Evolutionary conservation across 371 early-diverging fungal species (phyloP), one percentile per base, ranked within the genome.

Genomic region (Mortierella sp.): DNA sequence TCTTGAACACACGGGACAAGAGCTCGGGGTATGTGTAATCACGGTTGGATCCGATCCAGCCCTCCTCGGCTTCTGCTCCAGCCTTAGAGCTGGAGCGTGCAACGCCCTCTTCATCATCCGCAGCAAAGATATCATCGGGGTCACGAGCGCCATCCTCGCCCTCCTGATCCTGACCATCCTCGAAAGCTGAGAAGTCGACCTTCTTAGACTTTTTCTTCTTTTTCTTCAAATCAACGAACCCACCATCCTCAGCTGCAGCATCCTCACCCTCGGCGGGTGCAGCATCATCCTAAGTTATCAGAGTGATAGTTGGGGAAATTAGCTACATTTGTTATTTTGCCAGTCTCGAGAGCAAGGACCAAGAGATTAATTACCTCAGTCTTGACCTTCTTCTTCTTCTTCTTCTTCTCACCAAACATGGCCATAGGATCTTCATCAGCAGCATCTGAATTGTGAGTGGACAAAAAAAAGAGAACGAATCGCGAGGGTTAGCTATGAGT

Each of bases 1-100:
- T 94, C 75, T 91, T 91, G 87, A 95, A 98, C 42, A 98, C 94
- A 70, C 99, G 93, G 32, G 90, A 88, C 55, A 98, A 87, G n/a
- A 99, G 92, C 92, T 97, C 98, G 23, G 89, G 85, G 82, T 97
- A 98, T 57, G 57, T 92, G 85, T 98, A 98, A 86, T 98, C 99
- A 54, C 99, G 91, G 84, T 94, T 94, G 62, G 94, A 89, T 67
- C 92, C 94, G 22, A 93, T 78, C 98, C 97, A 97, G 42, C 93
- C 80, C 68, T 96, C 97, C 69, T 89, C 92, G 31, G 84, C 58
- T 1, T 76, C 65, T 0, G 72, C 77, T 37, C 71, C 71, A 43
- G 69, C 57, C 54, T 64, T 35, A 3, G 40, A 26, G 42, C 53
- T 40, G 17, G 61, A 91, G n/a, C 92, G 87, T 76, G 93, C 90